Base-by-base conservation (phyloP, 805 yeast species). In the Wickerhamiella sorbophila region DNA sequence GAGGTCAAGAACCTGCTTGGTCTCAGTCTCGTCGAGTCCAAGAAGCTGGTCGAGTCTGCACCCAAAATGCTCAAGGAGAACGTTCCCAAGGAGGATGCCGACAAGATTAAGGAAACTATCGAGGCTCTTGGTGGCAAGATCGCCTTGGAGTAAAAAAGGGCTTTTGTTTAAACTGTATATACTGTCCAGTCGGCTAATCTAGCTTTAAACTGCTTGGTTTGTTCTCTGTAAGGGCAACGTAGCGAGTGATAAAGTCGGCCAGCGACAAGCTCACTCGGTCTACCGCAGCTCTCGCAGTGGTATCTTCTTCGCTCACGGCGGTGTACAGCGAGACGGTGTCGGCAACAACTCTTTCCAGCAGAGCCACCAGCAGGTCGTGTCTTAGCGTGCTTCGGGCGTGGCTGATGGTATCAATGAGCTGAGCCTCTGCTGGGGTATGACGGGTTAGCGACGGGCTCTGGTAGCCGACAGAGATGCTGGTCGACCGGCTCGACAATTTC, bases 31-130 rank as follows among this genome's bases (percentile, higher is more conserved):
- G 98, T 91, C 47, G 97, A 91, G 62, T 83, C 96, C 48, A 91
- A 91, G 77, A 91, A 91, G 69, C 83, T 91, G 52, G 99, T 91
- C 44, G 99, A 91, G 70, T 67, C 85, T 56, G 97, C 99, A 48
- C 99, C 99, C 54, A 91, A 91, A 72, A 70, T 82, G 36, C 71
- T 91, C 63, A 91, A 91, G 70, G 99, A 91, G 56, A 85, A 86
- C 55, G 86, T 91, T 47, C 79, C 94, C 48, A 91, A 91, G 72
- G 99, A 84, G 60, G 99, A 91, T 56, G 97, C 97, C 52, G 96
- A 88, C 57, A 86, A 87, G 74, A 80, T 91, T 61, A 88, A 91
- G 71, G 71, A 82, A 47, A 77, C 94, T 48, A 72, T 91, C 59
- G 98, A 91, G 69, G 91, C 76, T 41, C 73, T 88, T 55, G 98